These are phyloP conservation scores for Curvularia sp. DNA, from an alignment of 2,329 filamentous ascomycete species.

Conservation along the genomic window DNA sequence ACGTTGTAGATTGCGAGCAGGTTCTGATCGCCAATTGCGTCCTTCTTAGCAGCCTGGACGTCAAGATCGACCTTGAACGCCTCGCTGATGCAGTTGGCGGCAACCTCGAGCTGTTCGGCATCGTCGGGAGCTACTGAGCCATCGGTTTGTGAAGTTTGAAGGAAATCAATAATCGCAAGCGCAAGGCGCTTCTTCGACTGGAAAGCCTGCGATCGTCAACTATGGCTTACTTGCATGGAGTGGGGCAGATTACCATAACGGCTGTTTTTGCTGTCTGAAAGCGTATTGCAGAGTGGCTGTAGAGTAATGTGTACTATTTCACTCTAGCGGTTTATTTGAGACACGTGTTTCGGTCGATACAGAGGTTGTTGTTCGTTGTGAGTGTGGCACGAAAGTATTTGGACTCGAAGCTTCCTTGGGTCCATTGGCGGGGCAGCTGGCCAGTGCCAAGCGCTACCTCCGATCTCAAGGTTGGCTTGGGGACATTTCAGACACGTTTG, in stretches of 20 bases:
- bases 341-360: conserved; percentile 9
- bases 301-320: neutral
- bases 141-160: conserved; percentile 81
- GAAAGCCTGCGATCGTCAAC: conserved; percentile 46
- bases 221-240: conserved; percentile 15
- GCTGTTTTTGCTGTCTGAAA: conserved; percentile 22
- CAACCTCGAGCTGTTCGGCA: conserved; percentile 91
- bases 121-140: conserved; percentile 89
- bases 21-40: conserved; percentile 84
- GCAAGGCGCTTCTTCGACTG: conserved; percentile 83
- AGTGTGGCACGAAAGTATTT: conserved; percentile 14
- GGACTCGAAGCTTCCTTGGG: conserved; percentile 39
- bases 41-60: conserved; percentile 73
- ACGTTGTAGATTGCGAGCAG: conserved; percentile 92
- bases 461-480: neutral
- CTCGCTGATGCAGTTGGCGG: conserved; percentile 91
- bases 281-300: conserved; percentile 9
- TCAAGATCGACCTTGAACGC: conserved; percentile 93
- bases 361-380: conserved; percentile 11
- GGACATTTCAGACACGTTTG: neutral
- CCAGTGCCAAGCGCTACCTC: conserved; percentile 23
- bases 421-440: conserved; percentile 26
- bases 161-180: conserved; percentile 96
- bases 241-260: conserved; percentile 40
- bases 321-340: neutral